Evolutionary conservation across 2,329 filamentous ascomycete species (phyloP).

Genomic region (Dactylonectria estremocensis): DNA sequence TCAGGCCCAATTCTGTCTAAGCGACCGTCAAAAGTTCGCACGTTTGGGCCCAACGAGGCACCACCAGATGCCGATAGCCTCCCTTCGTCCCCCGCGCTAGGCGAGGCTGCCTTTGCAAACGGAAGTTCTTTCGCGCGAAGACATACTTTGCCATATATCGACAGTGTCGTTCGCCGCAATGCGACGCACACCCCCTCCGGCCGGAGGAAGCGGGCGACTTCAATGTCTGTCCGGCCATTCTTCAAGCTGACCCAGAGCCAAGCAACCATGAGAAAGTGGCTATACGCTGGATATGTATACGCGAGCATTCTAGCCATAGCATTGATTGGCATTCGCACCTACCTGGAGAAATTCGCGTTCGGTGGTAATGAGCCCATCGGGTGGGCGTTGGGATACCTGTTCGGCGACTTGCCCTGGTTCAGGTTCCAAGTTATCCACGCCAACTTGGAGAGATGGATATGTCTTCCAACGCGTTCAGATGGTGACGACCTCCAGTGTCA

Average conservation of each 20-base stretch:
- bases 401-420: conserved; percentile 83
- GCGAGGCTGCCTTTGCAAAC: conserved; percentile 37
- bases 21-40: conserved; percentile 49
- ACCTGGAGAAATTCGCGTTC: conserved; percentile 79
- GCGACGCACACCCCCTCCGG: conserved; percentile 73
- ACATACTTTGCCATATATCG: conserved; percentile 68
- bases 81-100: conserved; percentile 38
- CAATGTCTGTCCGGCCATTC: conserved; percentile 78
- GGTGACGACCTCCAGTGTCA: conserved; percentile 57
- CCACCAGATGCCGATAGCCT: conserved; percentile 32
- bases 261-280: conserved; percentile 83
- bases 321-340: conserved; percentile 78
- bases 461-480: conserved; percentile 69
- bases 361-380: conserved; percentile 85
- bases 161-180: conserved; percentile 54
- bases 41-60: conserved; percentile 45
- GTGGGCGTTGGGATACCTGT: conserved; percentile 91
- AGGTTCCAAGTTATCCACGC: conserved; percentile 79
- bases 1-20: conserved; percentile 35
- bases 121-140: conserved; percentile 52
- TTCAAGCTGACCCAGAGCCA: conserved; percentile 85
- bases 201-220: conserved; percentile 75
- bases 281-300: conserved; percentile 88
- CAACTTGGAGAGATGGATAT: conserved; percentile 82
- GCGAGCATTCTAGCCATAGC: conserved; percentile 75